Evolutionary conservation across 163 green algal species (phyloP).

Genomic region (Prototheca wickerhamii): DNA sequence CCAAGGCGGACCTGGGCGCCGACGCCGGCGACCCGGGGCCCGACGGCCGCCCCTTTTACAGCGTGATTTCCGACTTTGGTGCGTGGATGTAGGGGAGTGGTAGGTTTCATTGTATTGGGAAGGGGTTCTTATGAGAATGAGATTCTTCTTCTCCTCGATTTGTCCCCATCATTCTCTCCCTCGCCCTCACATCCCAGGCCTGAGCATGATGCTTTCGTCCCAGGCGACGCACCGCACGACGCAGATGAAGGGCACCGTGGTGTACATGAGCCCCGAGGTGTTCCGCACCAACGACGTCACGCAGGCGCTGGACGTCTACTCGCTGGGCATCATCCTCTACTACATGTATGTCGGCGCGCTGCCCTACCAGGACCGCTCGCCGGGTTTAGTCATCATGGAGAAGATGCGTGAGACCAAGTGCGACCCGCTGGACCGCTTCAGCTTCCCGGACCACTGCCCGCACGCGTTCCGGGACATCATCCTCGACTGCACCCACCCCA

Average conservation of each 20-base stretch:
- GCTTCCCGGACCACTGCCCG: not conserved
- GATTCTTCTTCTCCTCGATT: no score
- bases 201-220: not conserved
- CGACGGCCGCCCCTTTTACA: not conserved
- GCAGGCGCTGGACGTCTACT: conserved; percentile 18
- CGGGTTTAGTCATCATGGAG: not conserved
- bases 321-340: conserved; percentile 15
- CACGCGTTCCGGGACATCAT: not conserved
- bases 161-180: no score
- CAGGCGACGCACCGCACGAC: not conserved
- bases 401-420: not conserved
- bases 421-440: not conserved
- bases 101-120: no score
- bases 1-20: not conserved
- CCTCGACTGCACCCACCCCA: conserved; percentile 2
- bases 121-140: no score
- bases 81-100: no score
- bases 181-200: no score
- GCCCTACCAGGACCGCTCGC: not conserved
- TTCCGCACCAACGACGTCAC: conserved; percentile 10
- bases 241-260: conserved; percentile 3
- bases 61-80: not conserved
- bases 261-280: conserved; percentile 20
- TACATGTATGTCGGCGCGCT: not conserved
- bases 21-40: not conserved